phyloP scores from a whole-genome alignment of 192 early-diverging fungal species.

The Linnemannia schmuckeri region DNA sequence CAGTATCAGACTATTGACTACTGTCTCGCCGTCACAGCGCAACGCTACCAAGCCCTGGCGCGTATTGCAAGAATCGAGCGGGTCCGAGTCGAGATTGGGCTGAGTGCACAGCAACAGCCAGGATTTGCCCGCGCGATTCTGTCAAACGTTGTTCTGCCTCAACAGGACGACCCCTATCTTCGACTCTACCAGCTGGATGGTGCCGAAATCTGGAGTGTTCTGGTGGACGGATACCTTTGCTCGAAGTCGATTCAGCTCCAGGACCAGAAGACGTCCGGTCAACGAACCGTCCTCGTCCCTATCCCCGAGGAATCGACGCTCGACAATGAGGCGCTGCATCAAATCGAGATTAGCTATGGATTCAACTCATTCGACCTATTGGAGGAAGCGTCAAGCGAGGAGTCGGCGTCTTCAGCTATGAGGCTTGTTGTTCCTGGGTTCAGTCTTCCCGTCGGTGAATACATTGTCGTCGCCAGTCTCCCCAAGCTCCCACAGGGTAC shows the following conservation, averaged over 20 bases:
- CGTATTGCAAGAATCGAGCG: constrained; percentile 53
- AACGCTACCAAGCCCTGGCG: constrained; percentile 40
- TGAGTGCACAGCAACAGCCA: constrained; percentile 39
- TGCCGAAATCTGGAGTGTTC: constrained; percentile 46
- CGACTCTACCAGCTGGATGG: constrained; percentile 46
- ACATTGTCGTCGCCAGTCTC: constrained; percentile 37
- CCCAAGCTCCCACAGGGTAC: constrained; percentile 35
- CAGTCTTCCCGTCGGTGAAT: constrained; percentile 48
- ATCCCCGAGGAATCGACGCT: constrained; percentile 21
- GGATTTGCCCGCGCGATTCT: constrained; percentile 40
- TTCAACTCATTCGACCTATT: constrained; percentile 36
- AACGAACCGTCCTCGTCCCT: constrained; percentile 41
- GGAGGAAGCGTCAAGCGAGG: constrained; percentile 15
- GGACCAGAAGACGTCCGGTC: constrained; percentile 17
- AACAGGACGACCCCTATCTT: constrained; percentile 39
- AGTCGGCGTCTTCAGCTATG: constrained; percentile 1
- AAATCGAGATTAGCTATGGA: constrained; percentile 50
- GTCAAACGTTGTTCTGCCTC: constrained; percentile 33
- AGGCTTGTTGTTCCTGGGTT: constrained; percentile 45
- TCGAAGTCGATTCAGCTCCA: constrained; percentile 34
- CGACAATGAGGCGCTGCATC: constrained; percentile 25
- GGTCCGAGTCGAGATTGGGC: constrained; percentile 32
- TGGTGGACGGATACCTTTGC: constrained; percentile 43
- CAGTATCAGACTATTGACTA: constrained; percentile 33
- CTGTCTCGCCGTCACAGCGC: constrained; percentile 28